These are phyloP conservation scores for Eucalyptus leucophloia DNA, from an alignment of 345 rosid genomes.

Conservation along the genomic window DNA sequence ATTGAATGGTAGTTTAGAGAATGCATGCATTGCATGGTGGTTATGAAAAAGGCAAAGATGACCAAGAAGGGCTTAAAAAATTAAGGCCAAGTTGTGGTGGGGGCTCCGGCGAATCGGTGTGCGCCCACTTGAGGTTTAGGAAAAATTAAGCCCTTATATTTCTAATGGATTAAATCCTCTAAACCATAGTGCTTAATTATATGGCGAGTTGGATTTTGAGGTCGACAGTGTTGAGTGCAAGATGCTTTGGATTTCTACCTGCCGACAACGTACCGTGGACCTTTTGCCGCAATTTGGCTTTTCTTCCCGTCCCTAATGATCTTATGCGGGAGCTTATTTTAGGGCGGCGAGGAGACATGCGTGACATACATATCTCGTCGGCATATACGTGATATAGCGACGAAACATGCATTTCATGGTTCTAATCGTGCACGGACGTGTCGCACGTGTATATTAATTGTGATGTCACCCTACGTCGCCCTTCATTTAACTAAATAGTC, in stretches of 20 bases:
- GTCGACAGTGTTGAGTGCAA: not conserved
- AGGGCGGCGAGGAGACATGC: not conserved
- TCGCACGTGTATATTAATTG: not conserved
- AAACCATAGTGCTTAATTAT: not conserved
- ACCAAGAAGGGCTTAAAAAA: not conserved
- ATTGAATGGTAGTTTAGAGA: not conserved
- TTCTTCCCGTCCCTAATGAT: not conserved
- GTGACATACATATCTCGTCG: not conserved
- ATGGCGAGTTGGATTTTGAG: conserved; percentile 3
- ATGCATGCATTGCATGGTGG: not conserved
- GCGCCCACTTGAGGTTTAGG: not conserved
- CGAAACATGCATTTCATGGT: not conserved
- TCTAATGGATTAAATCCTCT: not conserved
- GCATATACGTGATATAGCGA: not conserved
- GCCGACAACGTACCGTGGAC: not conserved
- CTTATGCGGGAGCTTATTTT: not conserved
- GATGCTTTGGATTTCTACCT: not conserved
- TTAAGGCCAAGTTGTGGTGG: not conserved
- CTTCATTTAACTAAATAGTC: not conserved
- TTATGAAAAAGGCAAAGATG: not conserved
- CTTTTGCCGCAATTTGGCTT: not conserved
- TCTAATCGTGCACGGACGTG: not conserved
- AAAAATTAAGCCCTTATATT: not conserved
- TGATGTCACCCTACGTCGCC: not conserved
- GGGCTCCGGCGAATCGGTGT: not conserved